Evolutionary conservation across 768 basidiomycete genomes (phyloP), one percentile per base, ranked within the genome.

Genomic region (Dentipellis fragilis): DNA sequence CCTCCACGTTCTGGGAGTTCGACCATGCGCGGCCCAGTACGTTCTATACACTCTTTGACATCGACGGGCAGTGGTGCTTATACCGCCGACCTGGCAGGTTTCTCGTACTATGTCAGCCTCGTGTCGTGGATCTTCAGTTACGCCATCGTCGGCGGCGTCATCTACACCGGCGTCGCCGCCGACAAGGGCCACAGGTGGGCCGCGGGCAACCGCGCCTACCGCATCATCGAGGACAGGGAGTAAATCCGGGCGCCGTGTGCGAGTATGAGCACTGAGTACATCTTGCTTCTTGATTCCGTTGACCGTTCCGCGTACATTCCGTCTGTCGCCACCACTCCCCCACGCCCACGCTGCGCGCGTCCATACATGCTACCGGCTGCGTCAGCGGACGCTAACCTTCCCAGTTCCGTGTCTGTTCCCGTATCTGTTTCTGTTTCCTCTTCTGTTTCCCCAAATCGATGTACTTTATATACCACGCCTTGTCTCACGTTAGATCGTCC

Each of bases 121-220:
- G 38, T 85, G 22, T 77, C 83, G 5, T 90, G 88, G 88, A 62
- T 81, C 19, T 61, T 71, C 16, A 79, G 80, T 23, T 60, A 85
- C 49, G 42, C 84, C 23, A 75, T 80, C 29, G 74, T 75, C 0
- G 55, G 71, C 22, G 81, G 75, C 0, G 80, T 89, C 9, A 70
- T 85, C 6, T 67, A 75, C 21, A 87, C 85, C 1, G 88, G 88
- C 2, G 66, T 81, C 1, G 76, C 80, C 51, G 82, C 84, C 2
- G 77, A 80, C 57, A 73, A 73, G 55, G 84, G 84, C 1, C 72
- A 84, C 58, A 71, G 69, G 55, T 90, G 88, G 88, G 87, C 87
- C 39, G 87, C 87, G 37, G 87, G 87, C 47, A 84, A 85, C 60
- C 75, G 86, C 55, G 79, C 79, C 11, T 88, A 90, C 65, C 71